These are phyloP conservation scores for Phytophthora tubulina DNA, from an alignment of 352 stramenopile genomes.

Conservation along the genomic window DNA sequence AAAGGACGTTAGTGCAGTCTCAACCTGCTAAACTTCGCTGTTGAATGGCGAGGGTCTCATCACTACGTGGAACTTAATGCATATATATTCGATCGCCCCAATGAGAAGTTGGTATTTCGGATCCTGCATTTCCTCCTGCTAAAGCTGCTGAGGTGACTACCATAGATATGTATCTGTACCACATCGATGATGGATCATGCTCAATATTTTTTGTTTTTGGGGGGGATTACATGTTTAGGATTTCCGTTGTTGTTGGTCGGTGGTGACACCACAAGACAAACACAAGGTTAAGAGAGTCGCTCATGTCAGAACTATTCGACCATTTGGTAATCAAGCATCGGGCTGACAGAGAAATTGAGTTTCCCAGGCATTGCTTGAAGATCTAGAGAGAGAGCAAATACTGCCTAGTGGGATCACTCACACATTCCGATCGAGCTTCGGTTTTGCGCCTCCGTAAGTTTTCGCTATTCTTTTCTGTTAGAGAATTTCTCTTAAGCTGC, in stretches of 20 bases:
- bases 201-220: too few relatives aligned
- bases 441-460: too few relatives aligned
- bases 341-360: too few relatives aligned
- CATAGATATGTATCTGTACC: too few relatives aligned
- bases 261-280: constrained; percentile 61
- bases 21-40: background rate
- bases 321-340: too few relatives aligned
- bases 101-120: constrained; percentile 59
- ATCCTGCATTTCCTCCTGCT: constrained; percentile 60
- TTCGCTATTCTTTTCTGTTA: too few relatives aligned
- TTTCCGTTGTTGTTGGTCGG: constrained; percentile 6
- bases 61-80: constrained; percentile 23
- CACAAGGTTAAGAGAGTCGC: constrained; percentile 69
- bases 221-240: too few relatives aligned
- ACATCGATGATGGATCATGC: too few relatives aligned
- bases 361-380: too few relatives aligned
- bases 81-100: constrained; percentile 59
- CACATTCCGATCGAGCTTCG: too few relatives aligned
- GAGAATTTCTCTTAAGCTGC: background rate
- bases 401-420: too few relatives aligned
- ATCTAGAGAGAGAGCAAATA: too few relatives aligned
- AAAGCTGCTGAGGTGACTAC: constrained; percentile 26
- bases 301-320: constrained; percentile 38
- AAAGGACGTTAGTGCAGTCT: background rate
- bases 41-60: background rate